Base-by-base conservation (phyloP, 1,139 yeast species). In the Taphrina deformans region DNA sequence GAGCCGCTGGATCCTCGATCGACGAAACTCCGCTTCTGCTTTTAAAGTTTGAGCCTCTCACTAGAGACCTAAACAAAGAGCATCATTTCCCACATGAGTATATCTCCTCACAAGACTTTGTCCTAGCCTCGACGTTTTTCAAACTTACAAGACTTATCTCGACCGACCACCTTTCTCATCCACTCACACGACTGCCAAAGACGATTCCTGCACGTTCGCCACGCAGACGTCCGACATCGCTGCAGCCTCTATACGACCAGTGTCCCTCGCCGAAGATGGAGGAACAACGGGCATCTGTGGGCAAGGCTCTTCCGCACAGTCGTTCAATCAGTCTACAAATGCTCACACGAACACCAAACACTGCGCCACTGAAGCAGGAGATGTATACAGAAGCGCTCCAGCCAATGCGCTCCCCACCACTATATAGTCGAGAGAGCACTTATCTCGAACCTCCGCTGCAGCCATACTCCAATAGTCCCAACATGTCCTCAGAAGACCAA, bases 371-470 rank as follows among this genome's bases (percentile, higher is more conserved):
- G 26, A 41, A 41, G 27, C 51, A 59, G 27, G 51, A 51, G 50
- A 59, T 59, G 63, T 59, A 50, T 14, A 48, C 63, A 6, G 63
- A 59, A 50, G n/a, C 29, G 4, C 56, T 59, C 12, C 63, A 50
- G 33, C 63, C 63, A 10, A 24, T 59, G 24, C 45, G 63, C 24
- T 23, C 55, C 3, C 63, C 63, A 9, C 63, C 63, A 27, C 26
- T 35, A 21, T 59, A 59, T 38, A 35, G 35, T 38, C 26, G 26
- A 23, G 58, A 40, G n/a, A 51, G 55, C 55, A 51, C 16, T 27
- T 21, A 48, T 12, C 23, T 48, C 16, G 53, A 16, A 7, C 53
- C 53, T 26, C 53, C 53, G 27, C 35, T 48, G 35, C 35, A 24
- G 14, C 26, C 35, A 29, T 48, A 48, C 35, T 9, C 53, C 9